Evolutionary conservation across 1,284 basidiomycete species (phyloP).

Genomic region (Trametes polyzona): DNA sequence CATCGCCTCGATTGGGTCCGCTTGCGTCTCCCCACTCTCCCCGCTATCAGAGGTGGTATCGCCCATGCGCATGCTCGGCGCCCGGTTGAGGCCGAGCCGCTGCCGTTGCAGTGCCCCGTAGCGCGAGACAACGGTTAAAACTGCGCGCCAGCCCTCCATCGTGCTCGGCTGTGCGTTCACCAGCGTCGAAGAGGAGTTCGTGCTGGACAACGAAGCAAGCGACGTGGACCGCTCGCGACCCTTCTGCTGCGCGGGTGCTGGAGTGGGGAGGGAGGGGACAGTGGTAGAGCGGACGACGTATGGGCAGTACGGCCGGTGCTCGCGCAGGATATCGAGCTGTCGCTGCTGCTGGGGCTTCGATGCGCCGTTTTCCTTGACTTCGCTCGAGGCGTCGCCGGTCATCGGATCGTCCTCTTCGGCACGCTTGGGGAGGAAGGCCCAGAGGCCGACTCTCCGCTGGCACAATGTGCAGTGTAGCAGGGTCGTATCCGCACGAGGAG

Average conservation of each 20-base stretch:
- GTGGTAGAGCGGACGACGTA: slow-evolving; percentile 73
- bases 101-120: slow-evolving; percentile 65
- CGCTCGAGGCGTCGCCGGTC: background rate
- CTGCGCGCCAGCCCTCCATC: slow-evolving; percentile 80
- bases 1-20: slow-evolving; percentile 71
- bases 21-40: slow-evolving; percentile 41
- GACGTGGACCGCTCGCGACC: slow-evolving; percentile 31
- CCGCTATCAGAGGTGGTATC: slow-evolving; percentile 10
- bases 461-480: slow-evolving; percentile 71
- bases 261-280: slow-evolving; percentile 59
- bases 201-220: slow-evolving; percentile 32
- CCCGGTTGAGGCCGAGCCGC: slow-evolving; percentile 41
- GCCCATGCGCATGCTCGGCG: slow-evolving; percentile 16
- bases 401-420: slow-evolving; percentile 14
- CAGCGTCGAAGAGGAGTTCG: slow-evolving; percentile 31
- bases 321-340: slow-evolving; percentile 72
- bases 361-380: background rate
- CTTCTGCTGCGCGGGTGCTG: slow-evolving; percentile 18
- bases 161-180: slow-evolving; percentile 36
- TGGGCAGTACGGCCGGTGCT: slow-evolving; percentile 82
- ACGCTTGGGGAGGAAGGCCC: slow-evolving; percentile 58
- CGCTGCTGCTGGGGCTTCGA: slow-evolving; percentile 42
- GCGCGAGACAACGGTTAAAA: slow-evolving; percentile 65
- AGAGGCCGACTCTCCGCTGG: slow-evolving; percentile 75
- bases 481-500: slow-evolving; percentile 44